Conservation (phyloP, 2,329 filamentous ascomycete genomes). For the Alternaria sp. region DNA sequence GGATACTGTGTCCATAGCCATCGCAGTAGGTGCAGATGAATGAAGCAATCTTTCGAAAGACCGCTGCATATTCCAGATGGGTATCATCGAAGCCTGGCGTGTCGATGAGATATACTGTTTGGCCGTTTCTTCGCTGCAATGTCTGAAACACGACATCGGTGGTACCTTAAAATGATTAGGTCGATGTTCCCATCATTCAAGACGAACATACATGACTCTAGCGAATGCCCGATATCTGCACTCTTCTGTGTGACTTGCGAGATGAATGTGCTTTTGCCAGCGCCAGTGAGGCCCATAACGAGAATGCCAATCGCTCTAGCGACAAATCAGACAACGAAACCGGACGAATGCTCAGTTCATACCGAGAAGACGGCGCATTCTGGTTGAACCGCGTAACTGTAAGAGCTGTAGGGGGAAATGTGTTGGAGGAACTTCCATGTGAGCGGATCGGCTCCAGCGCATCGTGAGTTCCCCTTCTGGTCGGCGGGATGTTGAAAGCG, state of each 20-base stretch:
- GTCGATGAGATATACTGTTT: constrained; percentile 46
- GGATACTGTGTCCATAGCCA: constrained; percentile 25
- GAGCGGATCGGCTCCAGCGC: background rate
- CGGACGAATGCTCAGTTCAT: background rate
- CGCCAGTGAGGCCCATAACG: constrained; percentile 52
- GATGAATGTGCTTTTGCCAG: constrained; percentile 52
- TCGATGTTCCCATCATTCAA: background rate
- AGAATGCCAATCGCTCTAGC: constrained; percentile 32
- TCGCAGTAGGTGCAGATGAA: constrained; percentile 48
- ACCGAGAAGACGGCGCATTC: background rate
- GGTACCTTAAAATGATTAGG: constrained; percentile 9
- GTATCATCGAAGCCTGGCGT: constrained; percentile 59
- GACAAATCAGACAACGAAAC: background rate
- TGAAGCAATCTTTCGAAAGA: constrained; percentile 50
- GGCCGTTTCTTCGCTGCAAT: background rate
- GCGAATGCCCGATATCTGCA: constrained; percentile 37
- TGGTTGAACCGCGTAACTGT: background rate
- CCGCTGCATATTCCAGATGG: constrained; percentile 49
- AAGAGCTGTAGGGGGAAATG: background rate
- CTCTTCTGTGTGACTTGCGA: constrained; percentile 6
- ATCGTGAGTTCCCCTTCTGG: background rate
- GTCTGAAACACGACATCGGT: constrained; percentile 3
- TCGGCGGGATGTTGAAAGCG: background rate
- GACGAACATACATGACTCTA: constrained; percentile 21
- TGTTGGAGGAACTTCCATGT: background rate